phyloP scores from a whole-genome alignment of 2,329 filamentous ascomycete genomes.

The Penicillium rolfsii region DNA sequence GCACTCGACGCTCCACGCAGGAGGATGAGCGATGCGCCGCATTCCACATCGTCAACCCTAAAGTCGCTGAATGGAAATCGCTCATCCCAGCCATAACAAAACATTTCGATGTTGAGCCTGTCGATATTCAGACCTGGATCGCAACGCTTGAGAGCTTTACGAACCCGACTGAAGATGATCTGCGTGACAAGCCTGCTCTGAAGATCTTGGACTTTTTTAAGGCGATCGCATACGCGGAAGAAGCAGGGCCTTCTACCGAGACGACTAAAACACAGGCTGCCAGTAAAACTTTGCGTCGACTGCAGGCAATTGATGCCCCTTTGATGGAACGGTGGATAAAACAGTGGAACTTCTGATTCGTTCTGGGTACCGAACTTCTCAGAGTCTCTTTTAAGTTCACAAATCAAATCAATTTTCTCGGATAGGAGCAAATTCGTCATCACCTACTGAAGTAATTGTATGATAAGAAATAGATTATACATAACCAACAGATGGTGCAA shows the following conservation, averaged over 20 bases:
- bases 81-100: slow-evolving; percentile 16
- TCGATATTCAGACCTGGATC: slow-evolving; percentile 19
- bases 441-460: too few relatives aligned
- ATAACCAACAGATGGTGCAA: background rate
- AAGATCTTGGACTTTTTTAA: slow-evolving; percentile 25
- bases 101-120: slow-evolving; percentile 13
- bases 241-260: slow-evolving; percentile 9
- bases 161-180: slow-evolving; percentile 16
- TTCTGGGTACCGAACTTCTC: background rate
- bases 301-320: background rate
- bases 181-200: slow-evolving; percentile 22
- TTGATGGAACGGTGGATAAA: background rate
- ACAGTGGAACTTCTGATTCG: background rate
- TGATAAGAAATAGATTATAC: background rate
- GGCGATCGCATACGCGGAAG: slow-evolving; percentile 11
- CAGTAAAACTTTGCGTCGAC: background rate
- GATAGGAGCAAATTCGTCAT: too few relatives aligned
- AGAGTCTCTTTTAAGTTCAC: background rate
- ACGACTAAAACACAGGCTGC: background rate
- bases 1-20: slow-evolving; percentile 16
- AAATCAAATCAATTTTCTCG: background rate
- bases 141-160: slow-evolving; percentile 14
- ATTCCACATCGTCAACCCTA: slow-evolving; percentile 18
- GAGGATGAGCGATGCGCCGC: slow-evolving; percentile 15
- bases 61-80: slow-evolving; percentile 10